These are phyloP conservation scores for Coprinellus micaceus DNA, from an alignment of 768 basidiomycete genomes.

Conservation along the genomic window DNA sequence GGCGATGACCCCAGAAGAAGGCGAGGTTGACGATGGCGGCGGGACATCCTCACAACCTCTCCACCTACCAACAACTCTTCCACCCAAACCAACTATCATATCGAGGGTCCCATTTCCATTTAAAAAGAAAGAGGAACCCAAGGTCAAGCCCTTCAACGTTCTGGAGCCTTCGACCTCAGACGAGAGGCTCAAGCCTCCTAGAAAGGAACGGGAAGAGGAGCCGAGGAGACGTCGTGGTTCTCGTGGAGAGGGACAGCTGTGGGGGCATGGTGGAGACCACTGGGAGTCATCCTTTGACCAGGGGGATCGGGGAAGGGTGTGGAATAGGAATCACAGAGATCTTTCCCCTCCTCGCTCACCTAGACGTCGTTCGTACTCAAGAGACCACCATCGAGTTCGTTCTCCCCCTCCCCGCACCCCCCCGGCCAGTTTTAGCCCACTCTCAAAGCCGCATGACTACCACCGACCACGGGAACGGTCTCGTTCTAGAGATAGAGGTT, in stretches of 20 bases:
- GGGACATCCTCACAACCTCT: slow-evolving; percentile 20
- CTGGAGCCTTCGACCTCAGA: slow-evolving; percentile 8
- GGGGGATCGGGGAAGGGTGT: slow-evolving; percentile 3
- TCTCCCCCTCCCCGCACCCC: slow-evolving; percentile 20
- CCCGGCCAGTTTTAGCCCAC: slow-evolving; percentile 34
- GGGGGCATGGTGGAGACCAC: slow-evolving; percentile 25
- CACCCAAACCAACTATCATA: slow-evolving; percentile 32
- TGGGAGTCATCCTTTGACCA: slow-evolving; percentile 29
- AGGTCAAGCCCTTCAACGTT: slow-evolving; percentile 16
- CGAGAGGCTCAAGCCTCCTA: slow-evolving; percentile 9
- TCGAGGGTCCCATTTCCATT: slow-evolving; percentile 72
- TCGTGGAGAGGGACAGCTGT: slow-evolving; percentile 11
- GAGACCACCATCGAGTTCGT: slow-evolving; percentile 29
- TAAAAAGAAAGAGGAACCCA: slow-evolving; percentile 47
- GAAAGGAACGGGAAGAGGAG: slow-evolving; percentile 30
- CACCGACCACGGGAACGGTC: slow-evolving; percentile 28
- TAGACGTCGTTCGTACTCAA: slow-evolving; percentile 20
- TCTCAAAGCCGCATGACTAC: slow-evolving; percentile 1
- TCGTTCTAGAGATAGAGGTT: slow-evolving; percentile 24
- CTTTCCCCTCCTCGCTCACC: slow-evolving; percentile 24
- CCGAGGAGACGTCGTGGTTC: slow-evolving; percentile 5
- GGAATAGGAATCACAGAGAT: slow-evolving; percentile 21
- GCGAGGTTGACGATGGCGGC: slow-evolving; percentile 66
- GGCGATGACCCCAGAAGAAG: slow-evolving; percentile 68
- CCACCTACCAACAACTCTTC: slow-evolving; percentile 26